Conservation (phyloP, 164 flowering plant genomes). For the Liquidambar formosana region DNA sequence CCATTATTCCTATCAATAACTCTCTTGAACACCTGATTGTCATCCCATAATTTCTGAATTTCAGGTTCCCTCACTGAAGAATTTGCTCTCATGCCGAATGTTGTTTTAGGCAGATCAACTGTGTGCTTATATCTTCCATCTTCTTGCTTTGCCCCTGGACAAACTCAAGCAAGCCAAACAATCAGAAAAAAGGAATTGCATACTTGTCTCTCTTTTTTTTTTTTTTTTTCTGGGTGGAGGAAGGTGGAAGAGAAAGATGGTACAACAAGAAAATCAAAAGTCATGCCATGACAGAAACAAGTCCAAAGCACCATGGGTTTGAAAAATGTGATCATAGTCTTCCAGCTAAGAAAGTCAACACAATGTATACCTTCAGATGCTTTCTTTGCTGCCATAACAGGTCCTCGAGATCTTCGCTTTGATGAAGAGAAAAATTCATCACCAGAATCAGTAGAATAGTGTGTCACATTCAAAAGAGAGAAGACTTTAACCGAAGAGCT, state of each 20-base stretch:
- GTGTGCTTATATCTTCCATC: conserved; percentile 93
- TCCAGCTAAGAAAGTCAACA: background rate
- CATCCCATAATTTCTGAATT: conserved; percentile 95
- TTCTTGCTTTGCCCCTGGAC: conserved; percentile 70
- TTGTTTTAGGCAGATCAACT: conserved; percentile 87
- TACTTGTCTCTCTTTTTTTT: background rate
- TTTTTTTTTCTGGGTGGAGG: no score
- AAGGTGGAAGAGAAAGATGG: background rate
- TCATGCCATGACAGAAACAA: background rate
- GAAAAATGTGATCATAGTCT: background rate
- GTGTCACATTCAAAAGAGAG: conserved; percentile 27
- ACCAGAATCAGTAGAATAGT: conserved; percentile 35
- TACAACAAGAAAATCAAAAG: background rate
- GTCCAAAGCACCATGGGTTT: background rate
- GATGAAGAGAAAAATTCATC: conserved; percentile 39
- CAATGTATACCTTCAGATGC: conserved; percentile 55
- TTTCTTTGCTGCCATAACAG: conserved; percentile 87
- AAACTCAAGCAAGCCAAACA: conserved; percentile 20
- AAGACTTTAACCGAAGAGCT: conserved; percentile 31
- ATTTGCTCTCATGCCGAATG: conserved; percentile 92
- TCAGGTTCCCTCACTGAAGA: conserved; percentile 88
- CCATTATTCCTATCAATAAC: conserved; percentile 70
- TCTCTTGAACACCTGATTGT: conserved; percentile 75
- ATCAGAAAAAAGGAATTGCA: background rate
- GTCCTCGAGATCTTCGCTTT: conserved; percentile 76